Percentiles rank a stretch among this genome's conserved stretches.
Conservation (phyloP, 2,329 filamentous ascomycete genomes). For the Ophiostoma sp. region DNA sequence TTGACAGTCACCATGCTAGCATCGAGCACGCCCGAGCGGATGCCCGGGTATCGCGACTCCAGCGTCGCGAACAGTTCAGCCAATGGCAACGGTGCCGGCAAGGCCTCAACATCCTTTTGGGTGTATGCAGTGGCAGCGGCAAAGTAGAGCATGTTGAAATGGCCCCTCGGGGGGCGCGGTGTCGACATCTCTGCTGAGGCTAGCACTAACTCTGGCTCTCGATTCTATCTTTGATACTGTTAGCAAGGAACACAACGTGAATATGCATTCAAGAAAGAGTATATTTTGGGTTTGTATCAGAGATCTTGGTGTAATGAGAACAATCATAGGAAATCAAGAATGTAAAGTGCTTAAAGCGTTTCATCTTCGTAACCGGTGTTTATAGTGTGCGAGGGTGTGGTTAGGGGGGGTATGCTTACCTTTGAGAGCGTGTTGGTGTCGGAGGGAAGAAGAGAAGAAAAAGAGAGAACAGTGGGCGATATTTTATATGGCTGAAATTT, state of each 20-base stretch:
- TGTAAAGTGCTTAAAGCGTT: constrained; percentile 34
- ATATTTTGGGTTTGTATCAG: constrained; percentile 41
- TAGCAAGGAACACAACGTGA: background rate
- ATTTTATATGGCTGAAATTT: constrained; percentile 10
- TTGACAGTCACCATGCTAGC: constrained; percentile 76
- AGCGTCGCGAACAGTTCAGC: constrained; percentile 59
- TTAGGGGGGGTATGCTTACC: constrained; percentile 27
- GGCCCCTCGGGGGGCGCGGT: constrained; percentile 50
- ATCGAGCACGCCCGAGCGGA: constrained; percentile 60
- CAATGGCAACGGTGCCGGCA: constrained; percentile 62
- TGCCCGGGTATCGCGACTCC: constrained; percentile 64
- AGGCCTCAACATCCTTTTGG: constrained; percentile 56
- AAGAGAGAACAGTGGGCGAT: background rate
- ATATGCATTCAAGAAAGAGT: background rate
- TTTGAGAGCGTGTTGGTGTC: background rate
- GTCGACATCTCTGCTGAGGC: constrained; percentile 27
- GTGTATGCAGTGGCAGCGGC: constrained; percentile 68
- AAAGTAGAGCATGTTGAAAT: constrained; percentile 80
- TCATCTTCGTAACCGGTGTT: constrained; percentile 12
- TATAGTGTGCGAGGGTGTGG: background rate
- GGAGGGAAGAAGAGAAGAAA: background rate
- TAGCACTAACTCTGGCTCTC: background rate
- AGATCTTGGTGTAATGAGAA: constrained; percentile 63
- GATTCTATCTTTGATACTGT: background rate
- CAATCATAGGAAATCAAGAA: constrained; percentile 47